Base-by-base conservation (phyloP, 768 basidiomycete genomes). In the Dioszegia aurantiaca region DNA sequence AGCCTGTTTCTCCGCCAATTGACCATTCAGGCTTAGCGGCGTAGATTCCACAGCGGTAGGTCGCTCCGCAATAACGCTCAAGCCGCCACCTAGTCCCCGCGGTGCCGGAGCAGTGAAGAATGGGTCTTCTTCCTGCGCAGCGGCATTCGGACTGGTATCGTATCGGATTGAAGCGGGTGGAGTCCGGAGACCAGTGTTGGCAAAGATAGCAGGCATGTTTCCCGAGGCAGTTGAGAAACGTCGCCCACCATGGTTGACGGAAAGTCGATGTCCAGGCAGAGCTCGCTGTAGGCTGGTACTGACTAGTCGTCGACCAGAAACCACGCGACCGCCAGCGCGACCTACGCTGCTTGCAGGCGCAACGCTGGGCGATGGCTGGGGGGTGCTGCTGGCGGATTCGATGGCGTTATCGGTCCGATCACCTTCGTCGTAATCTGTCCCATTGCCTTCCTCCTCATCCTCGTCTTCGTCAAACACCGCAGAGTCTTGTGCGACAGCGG, bases 401-500 rank as follows among this genome's bases (percentile, higher is more conserved):
- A 40, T 28, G 16, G 51, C 51, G 17, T 40, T 26, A 24, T 53
- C 51, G 11, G 51, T 39, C 26, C 51, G 33, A 27, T 53, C 51
- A 5, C 51, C 51, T 12, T 51, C 49, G 4, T 67, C 42, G 8
- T 79, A 78, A 56, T 85, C 11, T 14, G 33, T 33, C 33, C 14
- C 33, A 33, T 33, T 33, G 21, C 78, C 79, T 3, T 55, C 37
- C 65, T 85, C 84, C 59, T 87, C 88, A 2, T 86, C 85, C 56
- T 91, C 86, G 63, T 92, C 90, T 65, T 88, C 77, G 6, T 77
- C 76, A 41, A 77, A 77, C 1, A 77, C 76, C 1, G 73, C 73
- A 5, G 71, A 87, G 70, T 94, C 92, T 28, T 87, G 90, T 59
- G 94, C 95, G 79, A 94, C 90, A 5, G 94, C 95, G 19, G 93